Percentiles rank a stretch among this genome's conserved stretches.
These are phyloP conservation scores for Oidiodendron maius DNA, from an alignment of 495 filamentous ascomycete genomes.

Conservation along the genomic window DNA sequence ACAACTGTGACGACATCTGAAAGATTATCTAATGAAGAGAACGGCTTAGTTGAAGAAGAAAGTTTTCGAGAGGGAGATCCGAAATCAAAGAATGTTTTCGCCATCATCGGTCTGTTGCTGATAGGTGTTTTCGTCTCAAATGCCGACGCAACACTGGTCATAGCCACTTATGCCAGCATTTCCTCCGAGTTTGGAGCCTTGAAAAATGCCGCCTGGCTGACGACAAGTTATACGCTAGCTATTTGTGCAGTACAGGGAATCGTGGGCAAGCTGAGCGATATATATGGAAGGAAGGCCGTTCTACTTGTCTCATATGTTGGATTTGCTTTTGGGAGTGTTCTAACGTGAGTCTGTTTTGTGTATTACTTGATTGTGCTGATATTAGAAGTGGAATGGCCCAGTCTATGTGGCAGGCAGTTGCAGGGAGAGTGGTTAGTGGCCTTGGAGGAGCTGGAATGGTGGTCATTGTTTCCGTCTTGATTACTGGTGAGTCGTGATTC, in stretches of 20 bases:
- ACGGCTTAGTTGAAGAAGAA: not conserved
- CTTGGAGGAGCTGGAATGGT: constrained; percentile 86
- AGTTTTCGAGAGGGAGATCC: not conserved
- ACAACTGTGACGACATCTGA: too few species aligned
- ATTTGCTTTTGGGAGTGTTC: constrained; percentile 72
- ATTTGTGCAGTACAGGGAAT: constrained; percentile 52
- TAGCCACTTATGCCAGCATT: constrained; percentile 56
- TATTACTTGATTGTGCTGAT: too few species aligned
- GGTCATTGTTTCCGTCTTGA: constrained; percentile 68
- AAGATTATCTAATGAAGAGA: too few species aligned
- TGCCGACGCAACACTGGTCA: constrained; percentile 54
- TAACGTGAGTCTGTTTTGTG: constrained; percentile 68
- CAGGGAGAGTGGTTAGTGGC: constrained; percentile 21
- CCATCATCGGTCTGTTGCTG: constrained; percentile 7
- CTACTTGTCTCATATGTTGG: constrained; percentile 67
- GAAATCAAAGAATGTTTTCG: not conserved
- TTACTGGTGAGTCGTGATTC: too few species aligned
- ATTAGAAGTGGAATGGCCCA: constrained; percentile 39
- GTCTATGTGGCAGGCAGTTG: constrained; percentile 21
- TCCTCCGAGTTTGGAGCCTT: constrained; percentile 62
- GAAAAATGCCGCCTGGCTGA: constrained; percentile 58
- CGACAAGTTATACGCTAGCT: constrained; percentile 57
- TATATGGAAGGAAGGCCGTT: constrained; percentile 75
- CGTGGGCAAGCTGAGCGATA: constrained; percentile 69
- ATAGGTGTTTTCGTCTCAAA: constrained; percentile 53